phyloP scores from a whole-genome alignment of 495 filamentous ascomycete species.

The Neurospora sublineolata region DNA sequence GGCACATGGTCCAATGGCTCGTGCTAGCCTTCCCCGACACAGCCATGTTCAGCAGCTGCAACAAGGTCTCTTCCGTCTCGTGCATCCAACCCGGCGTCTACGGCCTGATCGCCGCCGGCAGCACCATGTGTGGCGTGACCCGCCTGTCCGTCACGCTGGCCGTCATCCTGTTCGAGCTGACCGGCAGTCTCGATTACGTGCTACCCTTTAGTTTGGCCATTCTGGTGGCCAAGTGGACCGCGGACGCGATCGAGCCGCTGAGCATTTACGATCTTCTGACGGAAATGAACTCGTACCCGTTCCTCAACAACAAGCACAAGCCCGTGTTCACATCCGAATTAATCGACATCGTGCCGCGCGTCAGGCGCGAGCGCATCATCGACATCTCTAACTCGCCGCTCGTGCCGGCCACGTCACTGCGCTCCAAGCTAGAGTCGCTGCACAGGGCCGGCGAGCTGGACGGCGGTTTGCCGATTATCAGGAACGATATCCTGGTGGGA shows the following conservation, averaged over 20 bases:
- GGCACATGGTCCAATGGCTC: constrained; percentile 75
- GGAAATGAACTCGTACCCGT: constrained; percentile 94
- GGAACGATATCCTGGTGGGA: constrained; percentile 69
- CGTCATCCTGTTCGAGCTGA: constrained; percentile 92
- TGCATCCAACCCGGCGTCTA: constrained; percentile 95
- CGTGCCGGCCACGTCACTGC: constrained; percentile 61
- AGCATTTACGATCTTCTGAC: constrained; percentile 94
- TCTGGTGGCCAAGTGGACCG: constrained; percentile 93
- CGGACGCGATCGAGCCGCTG: constrained; percentile 85
- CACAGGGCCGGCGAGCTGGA: constrained; percentile 85
- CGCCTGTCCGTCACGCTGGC: constrained; percentile 86
- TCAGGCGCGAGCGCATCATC: constrained; percentile 66
- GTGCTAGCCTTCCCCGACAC: constrained; percentile 62
- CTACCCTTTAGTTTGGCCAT: constrained; percentile 89
- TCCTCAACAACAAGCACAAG: constrained; percentile 86
- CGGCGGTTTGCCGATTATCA: constrained; percentile 77
- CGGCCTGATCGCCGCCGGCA: constrained; percentile 85
- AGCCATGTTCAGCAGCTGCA: constrained; percentile 62
- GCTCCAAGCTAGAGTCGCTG: constrained; percentile 66
- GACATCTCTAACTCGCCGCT: constrained; percentile 74
- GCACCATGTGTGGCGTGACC: constrained; percentile 97
- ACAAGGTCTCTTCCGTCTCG: constrained; percentile 53
- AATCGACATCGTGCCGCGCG: constrained; percentile 69
- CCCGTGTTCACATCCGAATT: constrained; percentile 77
- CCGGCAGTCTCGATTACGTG: constrained; percentile 87